Conservation (phyloP, 345 rosid genomes). For the Arabidopsis arenosa region DNA sequence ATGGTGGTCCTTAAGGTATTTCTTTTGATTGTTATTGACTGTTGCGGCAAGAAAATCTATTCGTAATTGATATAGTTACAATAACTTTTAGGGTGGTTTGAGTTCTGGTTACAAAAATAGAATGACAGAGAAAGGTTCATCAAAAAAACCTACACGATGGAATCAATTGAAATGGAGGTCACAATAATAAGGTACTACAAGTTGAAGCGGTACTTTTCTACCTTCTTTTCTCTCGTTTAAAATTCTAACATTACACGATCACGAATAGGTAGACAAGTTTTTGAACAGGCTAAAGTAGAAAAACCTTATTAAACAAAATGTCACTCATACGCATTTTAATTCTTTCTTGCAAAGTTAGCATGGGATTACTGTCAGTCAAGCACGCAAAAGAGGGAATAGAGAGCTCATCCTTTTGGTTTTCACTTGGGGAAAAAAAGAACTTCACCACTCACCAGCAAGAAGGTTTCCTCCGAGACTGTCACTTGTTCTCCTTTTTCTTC, state of each 20-base stretch:
- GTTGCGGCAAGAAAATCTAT: conserved; percentile 20
- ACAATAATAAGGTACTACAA: too few relatives aligned
- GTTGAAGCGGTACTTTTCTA: too few relatives aligned
- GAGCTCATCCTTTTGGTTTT: conserved; percentile 92
- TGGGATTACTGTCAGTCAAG: conserved; percentile 67
- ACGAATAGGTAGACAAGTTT: too few relatives aligned
- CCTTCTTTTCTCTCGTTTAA: not conserved
- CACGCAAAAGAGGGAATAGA: conserved; percentile 98
- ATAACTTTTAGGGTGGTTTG: not conserved
- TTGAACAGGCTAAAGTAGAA: too few relatives aligned
- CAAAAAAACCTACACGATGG: too few relatives aligned
- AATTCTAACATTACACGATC: too few relatives aligned
- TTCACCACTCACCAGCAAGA: conserved; percentile 62
- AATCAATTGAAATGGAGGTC: too few relatives aligned
- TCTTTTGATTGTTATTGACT: conserved; percentile 19
- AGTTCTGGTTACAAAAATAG: too few relatives aligned
- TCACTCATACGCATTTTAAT: conserved; percentile 39
- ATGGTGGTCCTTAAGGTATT: conserved; percentile 92
- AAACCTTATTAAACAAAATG: too few relatives aligned
- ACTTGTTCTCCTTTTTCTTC: conserved; percentile 71
- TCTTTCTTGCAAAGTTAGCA: conserved; percentile 64
- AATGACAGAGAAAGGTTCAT: too few relatives aligned
- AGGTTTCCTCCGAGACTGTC: conserved; percentile 63
- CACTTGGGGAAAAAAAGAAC: conserved; percentile 96
- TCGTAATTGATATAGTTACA: conserved; percentile 37